phyloP scores from a whole-genome alignment of 768 basidiomycete species.

The Russula emetica region DNA sequence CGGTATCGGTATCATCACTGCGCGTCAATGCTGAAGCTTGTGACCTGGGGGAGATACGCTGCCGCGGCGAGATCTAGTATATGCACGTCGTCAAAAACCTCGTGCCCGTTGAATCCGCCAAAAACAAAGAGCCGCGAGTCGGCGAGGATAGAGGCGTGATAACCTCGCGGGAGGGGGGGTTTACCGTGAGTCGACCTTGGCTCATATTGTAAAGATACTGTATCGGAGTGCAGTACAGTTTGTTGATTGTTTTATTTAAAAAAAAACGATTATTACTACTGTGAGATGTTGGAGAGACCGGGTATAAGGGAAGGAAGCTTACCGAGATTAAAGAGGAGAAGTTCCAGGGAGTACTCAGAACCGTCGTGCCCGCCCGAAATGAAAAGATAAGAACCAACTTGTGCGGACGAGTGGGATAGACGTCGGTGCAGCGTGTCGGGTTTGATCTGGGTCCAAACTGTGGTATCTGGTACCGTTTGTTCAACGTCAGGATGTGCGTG shows the following conservation, averaged over 20 bases:
- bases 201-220: conserved; percentile 86
- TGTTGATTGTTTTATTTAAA: neutral
- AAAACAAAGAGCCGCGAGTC: conserved; percentile 84
- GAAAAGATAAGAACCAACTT: conserved; percentile 89
- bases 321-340: conserved; percentile 88
- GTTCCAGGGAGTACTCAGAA: conserved; percentile 61
- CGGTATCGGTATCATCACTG: conserved; percentile 12
- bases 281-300: neutral
- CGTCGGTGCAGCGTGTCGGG: conserved; percentile 49
- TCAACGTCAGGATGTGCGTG: neutral
- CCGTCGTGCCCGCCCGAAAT: conserved; percentile 88
- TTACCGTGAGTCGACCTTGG: conserved; percentile 61
- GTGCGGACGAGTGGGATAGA: conserved; percentile 81
- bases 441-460: conserved; percentile 42
- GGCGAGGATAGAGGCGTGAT: conserved; percentile 76
- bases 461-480: conserved; percentile 29
- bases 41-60: conserved; percentile 88
- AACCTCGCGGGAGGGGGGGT: conserved; percentile 71
- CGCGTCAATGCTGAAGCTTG: conserved; percentile 44
- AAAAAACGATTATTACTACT: no score
- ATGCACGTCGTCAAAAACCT: conserved; percentile 81
- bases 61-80: conserved; percentile 81
- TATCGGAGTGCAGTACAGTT: neutral
- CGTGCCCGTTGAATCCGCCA: conserved; percentile 83
- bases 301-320: conserved; percentile 32